These are phyloP conservation scores for Ajuga chamaepitys DNA, from an alignment of 257 asterid species.

Conservation along the genomic window DNA sequence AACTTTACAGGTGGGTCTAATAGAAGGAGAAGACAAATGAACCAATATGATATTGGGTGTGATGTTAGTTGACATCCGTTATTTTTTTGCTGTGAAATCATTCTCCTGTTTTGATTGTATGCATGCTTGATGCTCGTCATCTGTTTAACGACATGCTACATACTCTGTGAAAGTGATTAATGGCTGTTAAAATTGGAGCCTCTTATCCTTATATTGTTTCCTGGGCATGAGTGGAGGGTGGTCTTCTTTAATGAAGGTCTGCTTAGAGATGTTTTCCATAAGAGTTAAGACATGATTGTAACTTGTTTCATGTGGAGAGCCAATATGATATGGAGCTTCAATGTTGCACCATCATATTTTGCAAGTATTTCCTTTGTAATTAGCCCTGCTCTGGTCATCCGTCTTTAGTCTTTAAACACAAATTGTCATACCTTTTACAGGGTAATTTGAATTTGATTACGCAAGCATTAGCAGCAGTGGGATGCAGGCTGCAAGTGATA, in stretches of 20 bases:
- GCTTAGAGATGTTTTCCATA: not conserved
- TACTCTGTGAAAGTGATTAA: not conserved
- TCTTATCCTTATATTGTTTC: not conserved
- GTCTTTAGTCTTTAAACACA: not conserved
- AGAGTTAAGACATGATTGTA: not conserved
- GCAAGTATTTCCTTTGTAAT: not conserved
- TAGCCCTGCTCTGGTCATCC: not conserved
- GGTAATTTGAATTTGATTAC: conserved; percentile 96
- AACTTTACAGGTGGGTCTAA: not conserved
- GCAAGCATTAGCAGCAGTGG: conserved; percentile 91
- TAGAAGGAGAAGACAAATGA: not conserved
- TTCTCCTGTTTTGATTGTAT: not conserved
- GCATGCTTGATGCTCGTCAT: not conserved
- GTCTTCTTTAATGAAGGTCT: not conserved
- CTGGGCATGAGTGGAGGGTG: not conserved
- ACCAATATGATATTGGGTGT: not conserved
- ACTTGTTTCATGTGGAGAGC: too few relatives aligned
- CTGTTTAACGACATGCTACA: not conserved
- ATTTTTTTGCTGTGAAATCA: not conserved
- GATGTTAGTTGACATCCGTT: not conserved
- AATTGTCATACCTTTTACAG: conserved; percentile 26
- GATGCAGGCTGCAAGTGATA: conserved; percentile 77
- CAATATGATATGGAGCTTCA: not conserved
- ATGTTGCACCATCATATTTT: not conserved
- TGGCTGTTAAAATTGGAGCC: not conserved